Conservation (phyloP, 2,329 filamentous ascomycete genomes). For the Exophiala sideris region DNA sequence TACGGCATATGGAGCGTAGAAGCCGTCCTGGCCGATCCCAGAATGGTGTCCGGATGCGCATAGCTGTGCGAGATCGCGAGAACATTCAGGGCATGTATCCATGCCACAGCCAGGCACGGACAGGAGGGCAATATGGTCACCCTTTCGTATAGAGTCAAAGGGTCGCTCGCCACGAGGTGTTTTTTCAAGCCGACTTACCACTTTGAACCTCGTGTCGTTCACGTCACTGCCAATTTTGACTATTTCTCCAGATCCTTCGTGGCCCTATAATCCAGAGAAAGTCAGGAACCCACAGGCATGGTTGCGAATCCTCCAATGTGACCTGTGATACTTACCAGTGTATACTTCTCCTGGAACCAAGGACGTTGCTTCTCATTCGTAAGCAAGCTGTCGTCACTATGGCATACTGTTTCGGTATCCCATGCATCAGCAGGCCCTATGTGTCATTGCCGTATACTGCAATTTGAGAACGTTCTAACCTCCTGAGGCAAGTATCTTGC, state of each 20-base stretch:
- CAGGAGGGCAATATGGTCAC: constrained; percentile 4
- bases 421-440: not conserved
- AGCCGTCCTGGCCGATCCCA: constrained; percentile 45
- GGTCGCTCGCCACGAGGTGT: too few relatives aligned
- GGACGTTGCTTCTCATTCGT: constrained; percentile 12
- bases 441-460: not conserved
- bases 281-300: not conserved
- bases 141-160: not conserved
- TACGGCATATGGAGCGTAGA: constrained; percentile 41
- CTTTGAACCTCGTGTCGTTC: constrained; percentile 1
- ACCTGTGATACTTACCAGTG: not conserved
- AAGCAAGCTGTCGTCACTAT: constrained; percentile 10
- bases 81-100: constrained; percentile 38
- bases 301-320: not conserved
- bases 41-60: constrained; percentile 35
- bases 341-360: constrained; percentile 17
- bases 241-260: constrained; percentile 13
- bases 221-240: constrained; percentile 3
- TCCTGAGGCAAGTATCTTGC: constrained; percentile 11
- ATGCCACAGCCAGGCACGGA: constrained; percentile 31
- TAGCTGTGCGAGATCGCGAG: constrained; percentile 36
- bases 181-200: not conserved
- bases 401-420: constrained; percentile 1
- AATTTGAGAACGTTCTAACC: not conserved
- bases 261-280: not conserved